Conservation (phyloP, 352 stramenopile species). For the Lagenidium sp. region DNA sequence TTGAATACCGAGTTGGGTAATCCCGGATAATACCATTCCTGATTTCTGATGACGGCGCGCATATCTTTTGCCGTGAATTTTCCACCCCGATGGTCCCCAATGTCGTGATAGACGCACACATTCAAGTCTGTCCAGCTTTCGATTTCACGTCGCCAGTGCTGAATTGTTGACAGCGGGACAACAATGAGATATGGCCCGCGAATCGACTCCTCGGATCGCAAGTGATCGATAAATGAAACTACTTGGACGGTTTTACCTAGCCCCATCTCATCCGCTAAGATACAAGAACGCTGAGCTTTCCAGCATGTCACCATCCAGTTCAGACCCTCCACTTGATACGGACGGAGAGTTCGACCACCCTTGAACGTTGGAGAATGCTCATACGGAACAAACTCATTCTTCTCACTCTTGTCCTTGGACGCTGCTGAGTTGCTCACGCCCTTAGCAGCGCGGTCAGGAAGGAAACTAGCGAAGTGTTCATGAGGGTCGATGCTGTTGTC, state of each 20-base stretch:
- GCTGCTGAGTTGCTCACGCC: constrained; percentile 8
- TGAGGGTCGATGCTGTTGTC: constrained; percentile 87
- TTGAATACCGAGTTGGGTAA: constrained; percentile 89
- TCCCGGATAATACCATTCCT: constrained; percentile 86
- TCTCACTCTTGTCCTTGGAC: constrained; percentile 7
- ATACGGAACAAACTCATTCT: constrained; percentile 83
- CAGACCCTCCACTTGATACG: constrained; percentile 82
- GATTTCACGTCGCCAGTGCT: constrained; percentile 84
- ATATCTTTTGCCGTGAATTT: constrained; percentile 86
- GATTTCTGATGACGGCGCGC: constrained; percentile 72
- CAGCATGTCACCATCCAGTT: constrained; percentile 88
- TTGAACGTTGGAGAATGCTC: constrained; percentile 86
- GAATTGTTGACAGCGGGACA: constrained; percentile 81
- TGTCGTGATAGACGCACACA: constrained; percentile 98
- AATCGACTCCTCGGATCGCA: constrained; percentile 77
- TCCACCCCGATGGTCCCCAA: constrained; percentile 57
- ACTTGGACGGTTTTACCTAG: constrained; percentile 95
- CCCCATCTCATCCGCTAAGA: constrained; percentile 90
- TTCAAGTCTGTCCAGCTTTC: constrained; percentile 96
- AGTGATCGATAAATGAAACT: constrained; percentile 88
- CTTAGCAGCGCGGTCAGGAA: constrained; percentile 27
- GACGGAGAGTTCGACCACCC: constrained; percentile 64
- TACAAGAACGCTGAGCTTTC: constrained; percentile 82
- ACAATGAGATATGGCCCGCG: constrained; percentile 80
- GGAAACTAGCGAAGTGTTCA: constrained; percentile 83